A percentile compares a stretch with the other conserved stretches of the same genome.
Evolutionary conservation across 768 basidiomycete genomes (phyloP).

Genomic region (Tricholoma bakamatsutake): DNA sequence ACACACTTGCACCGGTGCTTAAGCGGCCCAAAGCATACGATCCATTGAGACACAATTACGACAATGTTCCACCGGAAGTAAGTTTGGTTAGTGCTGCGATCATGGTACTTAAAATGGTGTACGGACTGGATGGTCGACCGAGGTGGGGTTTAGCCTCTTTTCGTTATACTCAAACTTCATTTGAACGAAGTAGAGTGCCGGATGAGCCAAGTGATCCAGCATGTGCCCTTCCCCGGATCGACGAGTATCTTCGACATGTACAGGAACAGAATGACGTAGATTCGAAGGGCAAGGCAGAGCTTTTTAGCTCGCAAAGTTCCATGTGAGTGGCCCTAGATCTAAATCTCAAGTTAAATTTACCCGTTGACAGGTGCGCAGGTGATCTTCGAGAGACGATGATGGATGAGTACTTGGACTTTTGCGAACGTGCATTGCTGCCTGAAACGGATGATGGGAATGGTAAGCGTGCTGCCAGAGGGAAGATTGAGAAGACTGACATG

Average conservation of each 20-base stretch:
- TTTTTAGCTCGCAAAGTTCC: conserved; percentile 37
- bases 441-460: conserved; percentile 13
- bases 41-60: conserved; percentile 44
- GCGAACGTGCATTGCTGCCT: conserved; percentile 44
- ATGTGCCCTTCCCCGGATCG: conserved; percentile 46
- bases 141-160: conserved; percentile 34
- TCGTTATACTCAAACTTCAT: not conserved
- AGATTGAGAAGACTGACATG: conserved; percentile 4
- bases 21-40: conserved; percentile 30
- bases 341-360: not conserved
- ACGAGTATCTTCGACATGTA: conserved; percentile 43
- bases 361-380: conserved; percentile 40
- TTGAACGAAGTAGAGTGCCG: conserved; percentile 32
- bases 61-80: conserved; percentile 66
- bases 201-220: conserved; percentile 47
- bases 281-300: conserved; percentile 21
- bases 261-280: conserved; percentile 30
- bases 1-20: conserved; percentile 41
- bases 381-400: conserved; percentile 45
- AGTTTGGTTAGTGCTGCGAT: conserved; percentile 54
- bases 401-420: conserved; percentile 64
- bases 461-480: conserved; percentile 11
- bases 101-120: conserved; percentile 77
- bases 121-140: conserved; percentile 68
- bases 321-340: conserved; percentile 34